Percentiles rank a stretch among this genome's conserved stretches.
Evolutionary conservation across 345 rosid species (phyloP).

Genomic region (Bruguiera sexangula): DNA sequence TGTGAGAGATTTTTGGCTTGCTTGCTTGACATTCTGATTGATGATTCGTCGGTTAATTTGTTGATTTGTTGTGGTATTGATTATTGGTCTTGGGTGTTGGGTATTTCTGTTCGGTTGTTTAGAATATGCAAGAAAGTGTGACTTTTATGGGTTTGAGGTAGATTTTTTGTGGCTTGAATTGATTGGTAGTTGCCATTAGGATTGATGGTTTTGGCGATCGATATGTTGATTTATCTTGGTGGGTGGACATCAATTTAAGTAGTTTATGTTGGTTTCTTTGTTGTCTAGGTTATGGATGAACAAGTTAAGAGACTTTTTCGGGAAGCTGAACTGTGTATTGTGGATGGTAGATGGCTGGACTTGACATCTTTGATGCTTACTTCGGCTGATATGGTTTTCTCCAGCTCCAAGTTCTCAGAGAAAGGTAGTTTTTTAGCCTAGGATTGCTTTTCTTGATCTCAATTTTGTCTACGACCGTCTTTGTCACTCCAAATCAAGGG

Average conservation of each 20-base stretch:
- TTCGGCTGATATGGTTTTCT: slow-evolving; percentile 78
- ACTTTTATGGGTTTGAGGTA: no score
- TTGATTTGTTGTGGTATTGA: no score
- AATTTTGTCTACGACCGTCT: no score
- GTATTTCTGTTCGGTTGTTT: no score
- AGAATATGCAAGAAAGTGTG: not conserved
- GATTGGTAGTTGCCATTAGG: not conserved
- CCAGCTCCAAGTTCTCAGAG: slow-evolving; percentile 73
- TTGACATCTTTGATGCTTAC: slow-evolving; percentile 80
- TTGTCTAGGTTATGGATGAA: slow-evolving; percentile 63
- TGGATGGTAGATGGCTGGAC: slow-evolving; percentile 64
- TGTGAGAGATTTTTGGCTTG: no score
- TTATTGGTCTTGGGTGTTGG: no score
- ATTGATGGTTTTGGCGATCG: not conserved
- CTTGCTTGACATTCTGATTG: no score
- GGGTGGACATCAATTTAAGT: not conserved
- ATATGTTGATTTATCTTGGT: no score
- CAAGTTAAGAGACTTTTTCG: slow-evolving; percentile 68
- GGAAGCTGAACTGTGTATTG: slow-evolving; percentile 79
- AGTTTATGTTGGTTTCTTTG: slow-evolving; percentile 1
- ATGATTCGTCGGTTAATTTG: no score
- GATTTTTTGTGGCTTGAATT: no score
- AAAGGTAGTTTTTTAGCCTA: slow-evolving; percentile 48
- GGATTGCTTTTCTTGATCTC: no score
- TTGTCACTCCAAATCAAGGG: no score